These are phyloP conservation scores for Wickerhamomyces tratensis DNA, from an alignment of 805 yeast species.

Conservation along the genomic window DNA sequence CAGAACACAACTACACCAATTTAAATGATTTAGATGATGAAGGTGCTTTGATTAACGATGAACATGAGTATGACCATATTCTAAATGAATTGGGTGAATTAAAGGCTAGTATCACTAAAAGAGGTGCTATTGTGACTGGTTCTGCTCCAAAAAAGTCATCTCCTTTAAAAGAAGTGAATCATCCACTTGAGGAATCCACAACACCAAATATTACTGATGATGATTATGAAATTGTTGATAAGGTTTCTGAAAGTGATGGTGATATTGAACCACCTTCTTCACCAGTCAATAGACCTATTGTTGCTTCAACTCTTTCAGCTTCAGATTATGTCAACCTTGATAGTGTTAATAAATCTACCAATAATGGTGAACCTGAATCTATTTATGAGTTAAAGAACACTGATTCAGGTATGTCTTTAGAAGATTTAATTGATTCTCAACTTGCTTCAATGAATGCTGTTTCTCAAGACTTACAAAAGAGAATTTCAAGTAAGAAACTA, in stretches of 20 bases:
- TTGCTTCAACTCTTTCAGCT: not conserved
- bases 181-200: too few species aligned
- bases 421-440: slow-evolving; percentile 20
- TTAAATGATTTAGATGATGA: slow-evolving; percentile 29
- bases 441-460: slow-evolving; percentile 19
- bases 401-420: slow-evolving; percentile 13
- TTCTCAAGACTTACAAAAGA: slow-evolving; percentile 12
- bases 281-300: not conserved
- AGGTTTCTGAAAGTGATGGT: slow-evolving; percentile 7
- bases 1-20: slow-evolving; percentile 13
- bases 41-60: slow-evolving; percentile 46
- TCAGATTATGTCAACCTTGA: not conserved
- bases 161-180: too few species aligned
- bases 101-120: slow-evolving; percentile 18
- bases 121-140: slow-evolving; percentile 8
- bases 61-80: slow-evolving; percentile 41
- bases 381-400: slow-evolving; percentile 13
- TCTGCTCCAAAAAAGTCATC: not conserved
- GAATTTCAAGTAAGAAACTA: slow-evolving; percentile 1
- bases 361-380: not conserved
- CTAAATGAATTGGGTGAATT: slow-evolving; percentile 46
- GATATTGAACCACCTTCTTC: slow-evolving; percentile 1
- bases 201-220: not conserved
- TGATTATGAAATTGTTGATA: slow-evolving; percentile 7
- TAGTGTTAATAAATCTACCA: not conserved